Conservation (phyloP, 129 eudicot species). For the Silybum marianum region DNA sequence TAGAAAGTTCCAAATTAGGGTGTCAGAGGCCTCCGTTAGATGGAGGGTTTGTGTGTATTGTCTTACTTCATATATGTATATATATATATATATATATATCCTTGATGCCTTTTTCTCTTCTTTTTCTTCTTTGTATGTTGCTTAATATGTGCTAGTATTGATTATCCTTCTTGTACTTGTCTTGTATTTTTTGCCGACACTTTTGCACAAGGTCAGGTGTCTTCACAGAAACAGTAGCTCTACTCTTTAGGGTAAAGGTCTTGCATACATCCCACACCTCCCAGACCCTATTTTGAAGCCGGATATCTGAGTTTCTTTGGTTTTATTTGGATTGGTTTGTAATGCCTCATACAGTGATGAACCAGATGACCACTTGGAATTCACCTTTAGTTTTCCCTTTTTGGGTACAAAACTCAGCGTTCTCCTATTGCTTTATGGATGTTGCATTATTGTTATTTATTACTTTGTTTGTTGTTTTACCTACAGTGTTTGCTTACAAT, state of each 20-base stretch:
- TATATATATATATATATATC: neutral
- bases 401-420: neutral
- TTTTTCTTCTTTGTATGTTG: neutral
- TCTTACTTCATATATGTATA: neutral
- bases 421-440: neutral
- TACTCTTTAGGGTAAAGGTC: neutral
- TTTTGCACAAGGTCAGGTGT: neutral
- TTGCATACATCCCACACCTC: neutral
- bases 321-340: neutral
- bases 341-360: neutral
- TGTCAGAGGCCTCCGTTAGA: neutral
- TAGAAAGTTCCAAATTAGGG: neutral
- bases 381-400: neutral
- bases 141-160: neutral
- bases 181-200: neutral
- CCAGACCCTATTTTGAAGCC: neutral
- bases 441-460: neutral
- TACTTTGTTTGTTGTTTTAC: neutral
- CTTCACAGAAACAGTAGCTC: neutral
- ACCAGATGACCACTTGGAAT: neutral
- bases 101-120: neutral
- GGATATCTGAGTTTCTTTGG: neutral
- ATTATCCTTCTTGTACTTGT: neutral
- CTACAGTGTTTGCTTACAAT: neutral
- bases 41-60: neutral